phyloP scores from a whole-genome alignment of 768 basidiomycete genomes.

The Cubamyces sp. region DNA sequence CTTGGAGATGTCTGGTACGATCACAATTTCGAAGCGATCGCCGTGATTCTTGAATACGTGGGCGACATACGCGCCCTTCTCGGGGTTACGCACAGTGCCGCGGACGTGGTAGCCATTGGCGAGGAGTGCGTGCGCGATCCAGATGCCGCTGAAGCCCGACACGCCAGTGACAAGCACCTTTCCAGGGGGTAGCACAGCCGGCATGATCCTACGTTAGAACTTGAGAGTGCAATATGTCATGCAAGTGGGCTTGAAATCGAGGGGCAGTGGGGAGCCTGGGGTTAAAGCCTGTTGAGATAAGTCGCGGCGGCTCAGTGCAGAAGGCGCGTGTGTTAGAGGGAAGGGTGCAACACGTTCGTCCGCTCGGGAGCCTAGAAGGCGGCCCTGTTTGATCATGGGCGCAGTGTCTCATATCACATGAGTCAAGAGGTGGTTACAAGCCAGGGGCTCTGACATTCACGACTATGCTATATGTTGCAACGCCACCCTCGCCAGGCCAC shows the following conservation, averaged over 20 bases:
- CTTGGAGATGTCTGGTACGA: conserved; percentile 52
- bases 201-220: conserved; percentile 18
- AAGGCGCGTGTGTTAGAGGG: too few species aligned
- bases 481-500: too few species aligned
- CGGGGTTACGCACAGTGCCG: conserved; percentile 46
- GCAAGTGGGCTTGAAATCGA: neutral
- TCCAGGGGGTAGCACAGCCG: conserved; percentile 27
- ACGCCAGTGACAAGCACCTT: conserved; percentile 32
- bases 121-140: conserved; percentile 39
- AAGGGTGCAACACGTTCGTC: too few species aligned
- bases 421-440: too few species aligned
- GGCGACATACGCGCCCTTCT: conserved; percentile 47
- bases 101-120: conserved; percentile 43
- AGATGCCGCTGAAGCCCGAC: conserved; percentile 33
- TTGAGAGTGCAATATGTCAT: neutral
- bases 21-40: conserved; percentile 43
- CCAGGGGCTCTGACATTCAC: too few species aligned
- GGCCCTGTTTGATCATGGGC: too few species aligned
- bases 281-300: too few species aligned
- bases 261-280: too few species aligned
- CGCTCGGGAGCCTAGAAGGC: too few species aligned
- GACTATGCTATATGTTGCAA: too few species aligned
- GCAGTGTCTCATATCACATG: too few species aligned
- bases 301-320: too few species aligned
- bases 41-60: conserved; percentile 41